These are phyloP conservation scores for Solanum paucissectum DNA, from an alignment of 257 asterid genomes.

Conservation along the genomic window DNA sequence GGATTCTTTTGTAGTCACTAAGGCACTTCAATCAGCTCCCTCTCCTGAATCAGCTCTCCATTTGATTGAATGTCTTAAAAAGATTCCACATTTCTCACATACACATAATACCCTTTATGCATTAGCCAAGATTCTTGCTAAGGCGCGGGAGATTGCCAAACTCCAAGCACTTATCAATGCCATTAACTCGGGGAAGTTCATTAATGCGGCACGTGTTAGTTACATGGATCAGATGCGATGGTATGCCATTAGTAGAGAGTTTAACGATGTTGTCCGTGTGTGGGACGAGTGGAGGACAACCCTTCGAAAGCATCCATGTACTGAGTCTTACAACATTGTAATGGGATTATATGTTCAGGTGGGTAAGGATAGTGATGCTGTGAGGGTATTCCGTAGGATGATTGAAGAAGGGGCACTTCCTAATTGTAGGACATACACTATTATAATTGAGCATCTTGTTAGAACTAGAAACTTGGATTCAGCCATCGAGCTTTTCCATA, in stretches of 20 bases:
- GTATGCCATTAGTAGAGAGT: constrained; percentile 65
- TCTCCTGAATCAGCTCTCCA: constrained; percentile 61
- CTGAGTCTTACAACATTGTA: constrained; percentile 72
- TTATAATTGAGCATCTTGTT: constrained; percentile 71
- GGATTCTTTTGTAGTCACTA: constrained; percentile 73
- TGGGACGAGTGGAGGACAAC: constrained; percentile 80
- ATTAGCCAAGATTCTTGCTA: constrained; percentile 71
- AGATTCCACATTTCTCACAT: constrained; percentile 50
- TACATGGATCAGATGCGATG: constrained; percentile 81
- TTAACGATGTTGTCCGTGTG: constrained; percentile 39
- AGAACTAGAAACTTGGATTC: constrained; percentile 38
- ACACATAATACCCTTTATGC: constrained; percentile 65
- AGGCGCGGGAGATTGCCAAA: constrained; percentile 45
- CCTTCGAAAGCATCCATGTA: constrained; percentile 49
- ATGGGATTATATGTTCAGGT: constrained; percentile 59
- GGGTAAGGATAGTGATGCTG: constrained; percentile 59
- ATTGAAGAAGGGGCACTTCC: constrained; percentile 87
- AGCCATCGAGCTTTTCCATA: constrained; percentile 50
- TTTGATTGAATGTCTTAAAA: constrained; percentile 51
- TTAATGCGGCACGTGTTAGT: constrained; percentile 50
- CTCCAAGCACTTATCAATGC: constrained; percentile 58
- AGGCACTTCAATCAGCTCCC: constrained; percentile 78
- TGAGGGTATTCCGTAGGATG: constrained; percentile 42
- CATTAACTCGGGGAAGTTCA: constrained; percentile 57
- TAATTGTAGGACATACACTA: constrained; percentile 68